Evolutionary conservation across 2,329 filamentous ascomycete genomes (phyloP).

Genomic region (Leptographium lundbergii): DNA sequence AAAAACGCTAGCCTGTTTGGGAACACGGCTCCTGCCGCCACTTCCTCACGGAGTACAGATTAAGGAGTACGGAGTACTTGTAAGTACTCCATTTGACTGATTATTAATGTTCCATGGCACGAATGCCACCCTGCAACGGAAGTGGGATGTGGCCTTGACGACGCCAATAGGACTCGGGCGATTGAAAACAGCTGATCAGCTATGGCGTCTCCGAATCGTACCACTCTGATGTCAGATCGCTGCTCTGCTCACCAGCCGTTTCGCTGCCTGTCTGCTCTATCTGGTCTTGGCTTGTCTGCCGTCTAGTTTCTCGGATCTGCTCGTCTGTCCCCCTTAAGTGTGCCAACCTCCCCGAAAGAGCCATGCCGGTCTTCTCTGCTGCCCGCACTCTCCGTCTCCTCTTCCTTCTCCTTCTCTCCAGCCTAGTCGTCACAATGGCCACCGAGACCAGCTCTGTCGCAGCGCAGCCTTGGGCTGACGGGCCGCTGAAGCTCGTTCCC

Average conservation of each 20-base stretch:
- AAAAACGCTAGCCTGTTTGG: not conserved
- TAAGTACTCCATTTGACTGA: not conserved
- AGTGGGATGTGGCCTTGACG: too few species aligned
- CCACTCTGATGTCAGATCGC: not conserved
- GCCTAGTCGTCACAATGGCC: not conserved
- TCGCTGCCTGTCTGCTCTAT: not conserved
- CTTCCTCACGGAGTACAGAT: too few species aligned
- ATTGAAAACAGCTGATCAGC: too few species aligned
- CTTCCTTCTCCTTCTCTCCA: not conserved
- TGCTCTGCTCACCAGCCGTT: not conserved
- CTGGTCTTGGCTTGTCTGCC: not conserved
- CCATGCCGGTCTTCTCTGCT: not conserved
- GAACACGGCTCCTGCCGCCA: not conserved
- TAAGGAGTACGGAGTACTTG: too few species aligned
- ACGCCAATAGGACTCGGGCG: too few species aligned
- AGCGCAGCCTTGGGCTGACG: constrained; percentile 35
- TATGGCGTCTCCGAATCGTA: not conserved
- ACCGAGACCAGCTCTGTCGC: not conserved
- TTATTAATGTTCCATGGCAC: not conserved
- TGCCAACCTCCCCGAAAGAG: not conserved
- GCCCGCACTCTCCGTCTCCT: not conserved
- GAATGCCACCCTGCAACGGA: not conserved
- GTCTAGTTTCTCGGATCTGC: not conserved
- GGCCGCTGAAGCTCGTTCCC: constrained; percentile 38
- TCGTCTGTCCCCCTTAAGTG: not conserved